Base-by-base conservation (phyloP, 345 rosid genomes). In the Eutrema heterophyllum region DNA sequence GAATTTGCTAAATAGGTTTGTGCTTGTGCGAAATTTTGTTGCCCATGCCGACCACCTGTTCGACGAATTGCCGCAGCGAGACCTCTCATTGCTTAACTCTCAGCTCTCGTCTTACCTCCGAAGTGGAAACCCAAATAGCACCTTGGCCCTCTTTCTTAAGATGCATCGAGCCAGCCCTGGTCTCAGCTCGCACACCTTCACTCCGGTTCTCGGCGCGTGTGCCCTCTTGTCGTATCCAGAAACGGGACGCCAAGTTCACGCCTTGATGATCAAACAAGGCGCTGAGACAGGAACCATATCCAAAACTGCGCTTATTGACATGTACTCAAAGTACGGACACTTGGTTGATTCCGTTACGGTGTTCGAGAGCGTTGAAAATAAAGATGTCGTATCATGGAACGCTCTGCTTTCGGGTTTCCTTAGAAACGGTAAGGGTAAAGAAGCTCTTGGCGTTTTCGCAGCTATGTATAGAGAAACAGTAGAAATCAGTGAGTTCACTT, bases 361-460 rank as follows among this genome's bases (percentile, higher is more conserved):
- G 7, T 92, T 89, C 49, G 80, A 82, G 49, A 87, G 86, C 59
- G 71, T 87, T 41, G 83, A 82, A 62, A 72, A 55, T 8, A 84
- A 76, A 77, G 92, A 92, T 78, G 87, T 83, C 14, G 92, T 88
- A 30, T 71, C 84, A 32, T 89, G 94, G 91, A 92, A 92, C 66
- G 88, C 92, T 67, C 74, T 92, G 85, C 81, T 88, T 67, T 88
- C 92, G 3, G 81, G 91, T 74, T 89, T 81, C 64, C 76, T 86
- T 44, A 71, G 83, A 60, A 82, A 84, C 2, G 85, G 88, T 12
- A 81, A 83, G 7, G 83, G 78, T 9, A 78, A 81, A 68, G 84
- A 84, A 45, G 94, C 96, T 3, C 70, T 89, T 48, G 78, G 71
- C 40, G 79, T 81, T 77, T 89, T 92, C 12, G 68, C 72, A 48